Evolutionary conservation across 352 stramenopile genomes (phyloP).

Genomic region (Peronospora farinosa): DNA sequence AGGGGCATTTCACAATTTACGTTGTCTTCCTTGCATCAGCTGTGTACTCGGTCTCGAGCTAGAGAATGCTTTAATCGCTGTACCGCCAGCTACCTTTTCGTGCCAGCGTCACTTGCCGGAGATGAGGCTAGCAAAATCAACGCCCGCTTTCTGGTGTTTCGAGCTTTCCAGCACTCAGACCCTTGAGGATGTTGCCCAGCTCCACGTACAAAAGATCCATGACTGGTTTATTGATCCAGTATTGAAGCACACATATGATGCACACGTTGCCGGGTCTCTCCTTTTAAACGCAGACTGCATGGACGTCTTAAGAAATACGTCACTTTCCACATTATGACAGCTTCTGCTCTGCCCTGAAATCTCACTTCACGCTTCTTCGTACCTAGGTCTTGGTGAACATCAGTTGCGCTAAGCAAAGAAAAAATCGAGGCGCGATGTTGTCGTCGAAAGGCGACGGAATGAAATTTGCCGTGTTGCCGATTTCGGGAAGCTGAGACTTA

Average conservation of each 20-base stretch:
- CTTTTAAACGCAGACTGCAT: constrained; percentile 62
- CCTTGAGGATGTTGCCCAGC: constrained; percentile 53
- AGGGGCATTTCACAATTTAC: constrained; percentile 52
- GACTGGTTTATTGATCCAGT: constrained; percentile 39
- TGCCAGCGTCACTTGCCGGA: constrained; percentile 10
- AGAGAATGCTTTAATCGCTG: constrained; percentile 33
- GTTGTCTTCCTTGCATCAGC: constrained; percentile 30
- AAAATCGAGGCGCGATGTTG: constrained; percentile 17
- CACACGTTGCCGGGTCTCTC: constrained; percentile 45
- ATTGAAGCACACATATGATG: constrained; percentile 59
- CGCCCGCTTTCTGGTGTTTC: no score
- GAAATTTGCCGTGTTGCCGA: constrained; percentile 6
- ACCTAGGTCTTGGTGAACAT: background rate
- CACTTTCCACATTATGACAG: constrained; percentile 6
- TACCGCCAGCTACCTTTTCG: constrained; percentile 3
- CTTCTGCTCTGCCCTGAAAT: background rate
- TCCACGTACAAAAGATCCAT: constrained; percentile 50
- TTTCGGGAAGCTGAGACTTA: constrained; percentile 3
- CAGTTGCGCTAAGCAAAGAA: constrained; percentile 6
- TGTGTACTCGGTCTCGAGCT: constrained; percentile 24
- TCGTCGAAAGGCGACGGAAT: constrained; percentile 35
- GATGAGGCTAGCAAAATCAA: constrained; percentile 44
- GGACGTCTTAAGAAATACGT: constrained; percentile 52
- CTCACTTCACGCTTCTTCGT: background rate
- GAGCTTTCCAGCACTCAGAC: constrained; percentile 51